Evolutionary conservation across 176 grass and related monocot genomes (phyloP), one percentile per base, ranked within the genome.

Genomic region (Phoenix dactylifera): DNA sequence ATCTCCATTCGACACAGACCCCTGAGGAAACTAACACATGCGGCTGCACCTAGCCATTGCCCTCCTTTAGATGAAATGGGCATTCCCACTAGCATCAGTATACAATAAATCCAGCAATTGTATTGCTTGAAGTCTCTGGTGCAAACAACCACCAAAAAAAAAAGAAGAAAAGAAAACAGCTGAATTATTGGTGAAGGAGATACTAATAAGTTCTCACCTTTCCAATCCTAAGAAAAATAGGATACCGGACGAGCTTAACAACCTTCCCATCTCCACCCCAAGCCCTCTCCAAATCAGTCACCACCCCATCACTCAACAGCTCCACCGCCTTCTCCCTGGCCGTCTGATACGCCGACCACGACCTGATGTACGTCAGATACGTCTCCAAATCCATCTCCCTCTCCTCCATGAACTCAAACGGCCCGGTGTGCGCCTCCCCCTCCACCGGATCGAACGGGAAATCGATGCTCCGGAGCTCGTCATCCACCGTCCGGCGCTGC

Each of bases 321-420:
- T 96, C 83, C 23, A 85, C 62, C 2, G 72, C 83, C 22, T 80
- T 67, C 20, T 90, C 86, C 62, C 84, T 84, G 14, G 92, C 86
- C 24, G 86, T 96, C 68, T 90, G 83, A 80, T 90, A 96, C 19
- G 92, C 77, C 3, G 86, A 96, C 92, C 92, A 96, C 0, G 92
- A 96, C 18, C 65, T 80, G 80, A 96, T 77, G 65, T 96, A 96
- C 3, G 67, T 80, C 52, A 90, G 72, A 62, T 78, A 90, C 19
- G 52, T 62, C 16, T 72, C 64, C 0, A 96, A 53, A 51, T 90
- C 68, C 86, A 96, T 96, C 16, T 18, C 4, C 0, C 55, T 71
- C 54, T 85, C 53, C 15, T 80, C 68, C 60, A 65, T 23, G 81
- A 90, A 96, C 80, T 96, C 80, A 20, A 96, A 79, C 1, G 86